Evolutionary conservation across 495 filamentous ascomycete species (phyloP), one percentile per base, ranked within the genome.

Genomic region (Lindgomyces ingoldianus): DNA sequence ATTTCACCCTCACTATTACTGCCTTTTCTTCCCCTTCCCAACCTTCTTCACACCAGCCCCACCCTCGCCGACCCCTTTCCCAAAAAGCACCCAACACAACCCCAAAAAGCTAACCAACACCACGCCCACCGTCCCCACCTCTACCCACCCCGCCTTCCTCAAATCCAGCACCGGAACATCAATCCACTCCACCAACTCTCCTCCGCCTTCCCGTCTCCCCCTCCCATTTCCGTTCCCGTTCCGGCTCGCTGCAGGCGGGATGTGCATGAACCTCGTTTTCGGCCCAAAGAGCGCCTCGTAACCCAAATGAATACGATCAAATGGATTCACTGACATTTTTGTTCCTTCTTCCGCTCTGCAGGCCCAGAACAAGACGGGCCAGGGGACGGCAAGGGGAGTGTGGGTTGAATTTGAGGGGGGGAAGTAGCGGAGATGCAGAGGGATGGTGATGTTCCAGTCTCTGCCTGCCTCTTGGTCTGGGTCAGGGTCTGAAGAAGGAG

Each of bases 351-450:
- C 85, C 22, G 85, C 83, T 1, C 81, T 80, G 72, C 94, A 98
- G 1, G 92, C 94, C 93, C 93, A 98, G 79, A 98, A 98, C 1
- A 97, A 83, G 1, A 86, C 83, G 3, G 92, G 95, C 81, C 81
- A 87, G 0, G 91, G 88, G 0, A 96, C 75, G 19, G 83, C 64
- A 3, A 85, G 69, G 12, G 64, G 2, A 72, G 46, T 52, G 18
- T 71, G 75, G 54, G 85, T 81, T 1, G 85, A 85, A 16, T 44
- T 33, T 75, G 1, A 87, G 85, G 8, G 72, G 44, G 64, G 73
- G n/a, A 94, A 79, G 68, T 98, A 98, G 26, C 93, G 89, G 1
- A 96, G 81, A 70, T 98, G 95, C 11, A 96, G 81, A 0, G 94
- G 95, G 36, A 98, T 82, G 45, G 88, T 85, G 41, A 84, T 85